These are phyloP conservation scores for Berkeleyomyces basicola DNA, from an alignment of 2,329 filamentous ascomycete genomes.

Conservation along the genomic window DNA sequence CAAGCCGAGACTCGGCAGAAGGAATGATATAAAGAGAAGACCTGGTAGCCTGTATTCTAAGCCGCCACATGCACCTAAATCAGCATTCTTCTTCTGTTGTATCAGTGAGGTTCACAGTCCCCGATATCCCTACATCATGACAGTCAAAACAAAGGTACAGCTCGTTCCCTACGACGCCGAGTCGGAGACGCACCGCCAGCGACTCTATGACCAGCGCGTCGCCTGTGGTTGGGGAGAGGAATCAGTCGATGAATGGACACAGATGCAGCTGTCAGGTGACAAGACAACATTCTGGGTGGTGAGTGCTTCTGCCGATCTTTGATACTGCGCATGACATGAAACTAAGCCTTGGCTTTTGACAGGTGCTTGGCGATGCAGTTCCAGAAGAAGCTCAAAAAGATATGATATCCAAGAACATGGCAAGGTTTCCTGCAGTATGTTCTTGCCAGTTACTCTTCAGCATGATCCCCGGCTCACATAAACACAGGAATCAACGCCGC, in stretches of 20 bases:
- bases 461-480: background rate
- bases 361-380: slow-evolving; percentile 1
- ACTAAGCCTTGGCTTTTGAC: background rate
- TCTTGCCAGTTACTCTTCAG: background rate
- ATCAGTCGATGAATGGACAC: slow-evolving; percentile 22
- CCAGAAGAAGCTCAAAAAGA: background rate
- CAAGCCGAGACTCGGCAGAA: too few species aligned
- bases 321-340: background rate
- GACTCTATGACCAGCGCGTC: slow-evolving; percentile 28
- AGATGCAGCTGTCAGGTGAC: slow-evolving; percentile 20
- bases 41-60: too few species aligned
- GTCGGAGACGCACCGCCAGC: slow-evolving; percentile 24
- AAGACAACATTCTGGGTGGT: slow-evolving; percentile 28
- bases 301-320: slow-evolving; percentile 15
- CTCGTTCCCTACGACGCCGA: slow-evolving; percentile 30
- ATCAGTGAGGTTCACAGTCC: background rate
- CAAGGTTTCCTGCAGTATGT: slow-evolving; percentile 5
- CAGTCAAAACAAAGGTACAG: slow-evolving; percentile 16
- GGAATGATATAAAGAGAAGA: too few species aligned
- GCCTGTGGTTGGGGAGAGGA: slow-evolving; percentile 29
- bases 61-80: background rate
- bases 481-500: slow-evolving; percentile 19
- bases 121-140: background rate
- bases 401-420: background rate
- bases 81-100: background rate